These are phyloP conservation scores for Leptographium radiaticola DNA, from an alignment of 2,329 filamentous ascomycete species.

Conservation along the genomic window DNA sequence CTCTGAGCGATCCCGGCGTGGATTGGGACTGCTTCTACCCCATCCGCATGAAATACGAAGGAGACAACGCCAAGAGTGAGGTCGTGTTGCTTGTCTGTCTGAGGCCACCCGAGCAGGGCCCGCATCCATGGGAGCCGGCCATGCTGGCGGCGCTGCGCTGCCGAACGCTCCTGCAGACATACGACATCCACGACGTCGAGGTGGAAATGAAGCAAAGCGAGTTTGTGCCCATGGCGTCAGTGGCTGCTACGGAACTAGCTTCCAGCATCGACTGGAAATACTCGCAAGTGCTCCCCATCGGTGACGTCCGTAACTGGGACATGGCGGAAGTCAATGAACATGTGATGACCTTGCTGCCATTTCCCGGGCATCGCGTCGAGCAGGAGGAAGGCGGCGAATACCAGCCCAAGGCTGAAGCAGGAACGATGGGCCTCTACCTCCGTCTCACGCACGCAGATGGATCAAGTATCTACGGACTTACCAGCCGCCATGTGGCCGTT, in stretches of 20 bases:
- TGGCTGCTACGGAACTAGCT: neutral
- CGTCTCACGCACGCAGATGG: neutral
- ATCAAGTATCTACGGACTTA: neutral
- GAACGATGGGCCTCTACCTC: neutral
- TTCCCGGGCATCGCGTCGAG: neutral
- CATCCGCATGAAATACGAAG: neutral
- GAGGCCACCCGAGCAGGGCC: neutral
- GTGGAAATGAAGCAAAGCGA: neutral
- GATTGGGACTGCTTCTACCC: neutral
- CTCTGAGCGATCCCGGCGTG: neutral
- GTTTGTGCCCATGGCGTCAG: neutral
- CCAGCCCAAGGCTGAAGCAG: neutral
- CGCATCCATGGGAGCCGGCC: neutral
- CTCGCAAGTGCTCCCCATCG: neutral
- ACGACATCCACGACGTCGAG: neutral
- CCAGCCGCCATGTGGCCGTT: neutral
- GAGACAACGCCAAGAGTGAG: neutral
- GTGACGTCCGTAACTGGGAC: neutral
- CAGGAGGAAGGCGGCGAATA: neutral
- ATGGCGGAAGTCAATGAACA: neutral
- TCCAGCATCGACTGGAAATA: neutral
- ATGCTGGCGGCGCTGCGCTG: neutral
- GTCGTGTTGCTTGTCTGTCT: neutral
- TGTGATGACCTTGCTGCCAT: neutral
- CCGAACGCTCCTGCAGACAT: neutral